These are phyloP conservation scores for Botrytis elliptica DNA, from an alignment of 2,329 filamentous ascomycete genomes.

Conservation along the genomic window DNA sequence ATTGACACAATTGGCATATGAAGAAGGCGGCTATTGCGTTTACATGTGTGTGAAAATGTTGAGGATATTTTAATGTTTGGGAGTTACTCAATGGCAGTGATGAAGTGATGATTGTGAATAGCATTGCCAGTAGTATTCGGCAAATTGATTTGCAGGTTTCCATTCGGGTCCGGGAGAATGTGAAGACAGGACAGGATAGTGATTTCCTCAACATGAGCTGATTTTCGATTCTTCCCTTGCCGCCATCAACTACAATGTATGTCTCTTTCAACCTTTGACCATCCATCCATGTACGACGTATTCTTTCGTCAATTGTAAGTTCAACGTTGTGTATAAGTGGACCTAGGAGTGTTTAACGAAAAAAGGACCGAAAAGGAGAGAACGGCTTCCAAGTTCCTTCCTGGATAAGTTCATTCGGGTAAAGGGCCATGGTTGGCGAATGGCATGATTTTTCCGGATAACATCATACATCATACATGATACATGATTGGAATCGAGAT, in stretches of 20 bases:
- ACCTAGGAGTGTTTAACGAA: neutral
- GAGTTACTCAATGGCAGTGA: neutral
- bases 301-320: neutral
- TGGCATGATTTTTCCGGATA: neutral
- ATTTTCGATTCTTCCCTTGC: neutral
- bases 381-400: no score
- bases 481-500: neutral
- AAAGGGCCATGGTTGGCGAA: neutral
- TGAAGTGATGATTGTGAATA: neutral
- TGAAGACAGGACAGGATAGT: neutral
- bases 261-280: neutral
- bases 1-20: neutral
- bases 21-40: slow-evolving; percentile 9
- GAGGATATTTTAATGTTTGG: neutral
- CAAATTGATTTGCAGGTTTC: neutral
- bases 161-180: neutral
- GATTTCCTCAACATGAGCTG: neutral
- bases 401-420: neutral
- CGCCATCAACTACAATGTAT: neutral
- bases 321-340: neutral
- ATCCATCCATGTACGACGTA: neutral
- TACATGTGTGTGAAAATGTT: neutral
- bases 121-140: neutral
- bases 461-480: neutral
- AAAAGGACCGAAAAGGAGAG: slow-evolving; percentile 9